A percentile compares a stretch with the other conserved stretches of the same genome.
Conservation (phyloP, 164 flowering plant species). For the Chloranthus sessilifolius region DNA sequence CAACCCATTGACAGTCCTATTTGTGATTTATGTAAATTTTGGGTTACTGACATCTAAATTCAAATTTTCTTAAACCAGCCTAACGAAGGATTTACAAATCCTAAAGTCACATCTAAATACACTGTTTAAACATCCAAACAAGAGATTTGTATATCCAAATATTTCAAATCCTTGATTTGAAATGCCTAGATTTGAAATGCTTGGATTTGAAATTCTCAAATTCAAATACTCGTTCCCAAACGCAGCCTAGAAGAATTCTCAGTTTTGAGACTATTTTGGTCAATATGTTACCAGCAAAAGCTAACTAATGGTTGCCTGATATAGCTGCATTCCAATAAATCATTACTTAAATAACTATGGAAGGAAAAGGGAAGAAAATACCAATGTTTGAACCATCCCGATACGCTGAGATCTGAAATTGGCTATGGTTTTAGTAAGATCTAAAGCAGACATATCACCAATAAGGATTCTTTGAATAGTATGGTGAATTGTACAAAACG, state of each 20-base stretch:
- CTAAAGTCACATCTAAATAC: too few species aligned
- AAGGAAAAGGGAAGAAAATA: constrained; percentile 19
- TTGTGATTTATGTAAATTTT: not conserved
- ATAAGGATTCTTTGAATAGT: constrained; percentile 81
- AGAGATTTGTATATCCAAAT: too few species aligned
- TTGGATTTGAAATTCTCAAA: too few species aligned
- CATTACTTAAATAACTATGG: not conserved
- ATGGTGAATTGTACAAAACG: constrained; percentile 80
- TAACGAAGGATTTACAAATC: too few species aligned
- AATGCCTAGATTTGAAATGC: not conserved
- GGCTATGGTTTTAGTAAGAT: constrained; percentile 54
- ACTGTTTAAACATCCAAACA: too few species aligned
- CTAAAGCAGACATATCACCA: constrained; percentile 92
- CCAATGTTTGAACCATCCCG: constrained; percentile 97
- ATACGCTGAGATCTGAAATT: constrained; percentile 81
- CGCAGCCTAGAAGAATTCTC: too few species aligned
- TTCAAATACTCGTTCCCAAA: too few species aligned
- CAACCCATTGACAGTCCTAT: too few species aligned
- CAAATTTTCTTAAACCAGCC: too few species aligned
- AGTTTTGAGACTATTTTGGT: not conserved
- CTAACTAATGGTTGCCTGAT: not conserved
- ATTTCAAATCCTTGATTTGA: too few species aligned
- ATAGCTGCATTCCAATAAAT: not conserved
- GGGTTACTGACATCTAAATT: too few species aligned
- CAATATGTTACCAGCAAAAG: not conserved